These are phyloP conservation scores for Eucalyptus dawsonii DNA, from an alignment of 345 rosid species.

Conservation along the genomic window DNA sequence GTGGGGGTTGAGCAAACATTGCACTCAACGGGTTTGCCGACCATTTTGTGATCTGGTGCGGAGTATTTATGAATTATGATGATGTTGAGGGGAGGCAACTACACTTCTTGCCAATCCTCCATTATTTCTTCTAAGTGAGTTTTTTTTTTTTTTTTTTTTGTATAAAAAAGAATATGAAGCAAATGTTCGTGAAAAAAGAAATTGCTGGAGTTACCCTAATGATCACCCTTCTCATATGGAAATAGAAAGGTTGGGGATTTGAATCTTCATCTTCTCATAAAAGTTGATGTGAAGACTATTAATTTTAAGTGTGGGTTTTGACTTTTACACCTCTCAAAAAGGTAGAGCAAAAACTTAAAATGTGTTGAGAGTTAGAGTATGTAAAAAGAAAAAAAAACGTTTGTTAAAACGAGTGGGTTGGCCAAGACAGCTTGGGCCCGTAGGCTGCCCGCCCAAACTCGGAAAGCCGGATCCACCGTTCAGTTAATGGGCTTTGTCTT, in stretches of 20 bases:
- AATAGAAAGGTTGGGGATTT: accelerated
- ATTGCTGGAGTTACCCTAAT: too few relatives aligned
- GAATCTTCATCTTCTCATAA: accelerated
- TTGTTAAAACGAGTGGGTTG: not conserved
- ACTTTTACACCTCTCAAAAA: too few relatives aligned
- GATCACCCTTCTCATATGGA: accelerated
- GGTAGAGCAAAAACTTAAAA: too few relatives aligned
- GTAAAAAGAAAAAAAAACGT: too few relatives aligned
- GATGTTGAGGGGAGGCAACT: not conserved
- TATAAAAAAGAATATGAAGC: not conserved
- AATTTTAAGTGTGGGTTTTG: accelerated
- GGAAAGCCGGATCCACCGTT: not conserved
- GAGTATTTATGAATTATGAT: not conserved
- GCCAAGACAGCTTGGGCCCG: not conserved
- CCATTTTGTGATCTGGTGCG: accelerated
- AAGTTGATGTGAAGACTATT: accelerated
- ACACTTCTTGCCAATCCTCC: not conserved
- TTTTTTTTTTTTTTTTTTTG: too few relatives aligned
- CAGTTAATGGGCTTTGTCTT: not conserved
- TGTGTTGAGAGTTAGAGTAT: too few relatives aligned
- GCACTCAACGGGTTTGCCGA: accelerated
- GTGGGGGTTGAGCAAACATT: accelerated
- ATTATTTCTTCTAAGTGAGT: not conserved
- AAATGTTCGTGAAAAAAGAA: not conserved
- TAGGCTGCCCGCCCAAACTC: not conserved